Evolutionary conservation across 257 asterid genomes (phyloP), one percentile per base, ranked within the genome.

Genomic region (Solanum piurae): DNA sequence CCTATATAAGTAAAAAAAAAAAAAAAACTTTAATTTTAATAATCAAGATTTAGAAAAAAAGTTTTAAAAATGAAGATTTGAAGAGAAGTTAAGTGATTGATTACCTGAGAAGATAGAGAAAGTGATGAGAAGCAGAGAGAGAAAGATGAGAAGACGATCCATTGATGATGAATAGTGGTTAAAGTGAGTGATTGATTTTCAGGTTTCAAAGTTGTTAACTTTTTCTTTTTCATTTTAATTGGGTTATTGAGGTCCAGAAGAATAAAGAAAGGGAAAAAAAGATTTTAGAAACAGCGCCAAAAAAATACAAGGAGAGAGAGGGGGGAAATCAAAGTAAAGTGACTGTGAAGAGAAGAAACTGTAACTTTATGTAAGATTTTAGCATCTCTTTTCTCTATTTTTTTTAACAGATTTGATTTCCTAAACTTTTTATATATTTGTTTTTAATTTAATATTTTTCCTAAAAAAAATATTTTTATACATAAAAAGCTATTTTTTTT

Each of bases 21-120:
- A 25, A 34, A 20, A 73, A 52, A 52, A 71, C 42, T 21, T 5
- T 9, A 11, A 49, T 5, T 25, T 21, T 87, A 49, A 25, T 6
- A 31, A 58, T 7, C 20, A 10, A 18, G 14, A 18, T 25, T 5
- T 18, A 9, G 25, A 49, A 34, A 2, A n/a, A 42, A 6, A 42
- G 40, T 23, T 14, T 20, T 3, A 23, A 84, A 49, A 38, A n/a
- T 20, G 1, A 37, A 38, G 58, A n/a, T 12, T 23, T 11, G 1
- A 40, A 27, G 16, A 27, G 66, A 16, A 44, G 31, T 80, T 44
- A 42, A 76, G 40, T 77, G 44, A 72, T 55, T 66, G 62, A 9
- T 42, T 88, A 91, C 96, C 98, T 88, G 95, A 84, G 82, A 94
- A 58, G 88, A 90, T 86, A 84, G 89, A 89, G 90, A 86, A 85